A percentile compares a stretch with the other conserved stretches of the same genome.
Conservation (phyloP, 2,329 filamentous ascomycete genomes). For the Diaporthe vaccinii region DNA sequence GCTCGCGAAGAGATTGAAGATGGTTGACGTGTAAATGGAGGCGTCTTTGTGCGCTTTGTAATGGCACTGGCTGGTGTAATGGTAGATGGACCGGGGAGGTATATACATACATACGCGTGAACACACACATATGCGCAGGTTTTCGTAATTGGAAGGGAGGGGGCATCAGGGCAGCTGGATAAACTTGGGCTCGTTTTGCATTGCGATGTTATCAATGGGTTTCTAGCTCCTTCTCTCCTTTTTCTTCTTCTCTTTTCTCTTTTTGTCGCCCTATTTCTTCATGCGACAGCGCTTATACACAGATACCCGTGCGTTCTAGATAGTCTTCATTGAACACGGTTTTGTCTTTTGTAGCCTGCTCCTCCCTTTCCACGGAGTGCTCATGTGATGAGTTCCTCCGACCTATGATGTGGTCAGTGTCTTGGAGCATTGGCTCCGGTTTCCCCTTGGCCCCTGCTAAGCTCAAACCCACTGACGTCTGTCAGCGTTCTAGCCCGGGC, state of each 20-base stretch:
- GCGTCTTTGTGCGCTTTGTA: not conserved
- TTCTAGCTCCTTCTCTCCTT: not conserved
- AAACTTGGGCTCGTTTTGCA: not conserved
- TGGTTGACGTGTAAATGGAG: conserved; percentile 43
- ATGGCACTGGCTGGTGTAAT: conserved; percentile 1
- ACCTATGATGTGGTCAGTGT: not conserved
- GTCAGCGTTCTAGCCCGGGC: not conserved
- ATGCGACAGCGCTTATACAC: conserved; percentile 1
- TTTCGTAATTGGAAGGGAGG: not conserved
- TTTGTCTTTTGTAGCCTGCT: not conserved
- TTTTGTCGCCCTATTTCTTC: not conserved
- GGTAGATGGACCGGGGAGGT: not conserved
- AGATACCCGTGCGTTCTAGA: conserved; percentile 29
- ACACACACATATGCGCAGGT: not conserved
- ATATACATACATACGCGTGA: not conserved
- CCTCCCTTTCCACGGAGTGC: not conserved
- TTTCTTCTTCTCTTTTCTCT: not conserved
- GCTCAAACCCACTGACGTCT: conserved; percentile 17
- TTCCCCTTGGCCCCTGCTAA: not conserved
- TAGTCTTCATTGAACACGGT: conserved; percentile 12
- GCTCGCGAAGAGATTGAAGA: conserved; percentile 49
- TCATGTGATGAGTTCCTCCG: not conserved
- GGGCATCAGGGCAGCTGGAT: conserved; percentile 8
- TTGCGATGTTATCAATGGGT: not conserved
- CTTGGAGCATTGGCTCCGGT: conserved; percentile 23